Percentiles rank a stretch among this genome's conserved stretches.
Conservation (phyloP, 2,329 filamentous ascomycete species). For the Leptographium wingfieldii region DNA sequence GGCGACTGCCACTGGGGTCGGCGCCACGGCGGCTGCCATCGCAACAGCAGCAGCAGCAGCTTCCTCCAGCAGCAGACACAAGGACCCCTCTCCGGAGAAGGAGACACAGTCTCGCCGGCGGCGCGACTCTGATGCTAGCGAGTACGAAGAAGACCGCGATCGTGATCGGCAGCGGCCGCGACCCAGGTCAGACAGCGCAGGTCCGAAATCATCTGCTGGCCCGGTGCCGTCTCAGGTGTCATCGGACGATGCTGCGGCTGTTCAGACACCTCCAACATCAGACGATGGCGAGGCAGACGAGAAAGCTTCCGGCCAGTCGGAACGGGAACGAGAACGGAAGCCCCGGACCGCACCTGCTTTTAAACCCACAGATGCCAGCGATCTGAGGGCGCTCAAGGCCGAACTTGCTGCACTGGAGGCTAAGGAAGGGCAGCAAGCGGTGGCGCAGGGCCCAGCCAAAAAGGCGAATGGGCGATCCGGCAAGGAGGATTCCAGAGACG, state of each 20-base stretch:
- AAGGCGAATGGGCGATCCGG: not conserved
- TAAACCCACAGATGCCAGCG: slow-evolving; percentile 39
- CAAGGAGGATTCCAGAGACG: not conserved
- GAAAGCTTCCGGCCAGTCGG: slow-evolving; percentile 19
- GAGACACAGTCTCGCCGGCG: not conserved
- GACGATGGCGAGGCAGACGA: slow-evolving; percentile 24
- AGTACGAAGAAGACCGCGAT: not conserved
- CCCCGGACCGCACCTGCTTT: slow-evolving; percentile 29
- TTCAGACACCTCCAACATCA: slow-evolving; percentile 18
- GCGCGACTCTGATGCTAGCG: not conserved
- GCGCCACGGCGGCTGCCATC: slow-evolving; percentile 36
- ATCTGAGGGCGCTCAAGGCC: slow-evolving; percentile 23
- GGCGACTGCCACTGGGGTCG: slow-evolving; percentile 32
- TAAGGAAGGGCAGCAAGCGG: not conserved
- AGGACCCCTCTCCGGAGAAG: slow-evolving; percentile 1
- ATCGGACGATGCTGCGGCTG: slow-evolving; percentile 17
- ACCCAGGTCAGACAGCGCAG: not conserved
- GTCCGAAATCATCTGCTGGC: not conserved
- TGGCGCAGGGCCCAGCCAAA: not conserved
- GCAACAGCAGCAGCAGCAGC: slow-evolving; percentile 26
- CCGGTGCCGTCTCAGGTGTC: not conserved
- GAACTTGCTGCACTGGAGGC: slow-evolving; percentile 8
- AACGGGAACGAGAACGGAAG: slow-evolving; percentile 25
- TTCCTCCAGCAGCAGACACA: slow-evolving; percentile 20
- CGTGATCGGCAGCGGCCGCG: not conserved